Evolutionary conservation across 257 asterid genomes (phyloP).

Genomic region (Fraxinus pennsylvanica): DNA sequence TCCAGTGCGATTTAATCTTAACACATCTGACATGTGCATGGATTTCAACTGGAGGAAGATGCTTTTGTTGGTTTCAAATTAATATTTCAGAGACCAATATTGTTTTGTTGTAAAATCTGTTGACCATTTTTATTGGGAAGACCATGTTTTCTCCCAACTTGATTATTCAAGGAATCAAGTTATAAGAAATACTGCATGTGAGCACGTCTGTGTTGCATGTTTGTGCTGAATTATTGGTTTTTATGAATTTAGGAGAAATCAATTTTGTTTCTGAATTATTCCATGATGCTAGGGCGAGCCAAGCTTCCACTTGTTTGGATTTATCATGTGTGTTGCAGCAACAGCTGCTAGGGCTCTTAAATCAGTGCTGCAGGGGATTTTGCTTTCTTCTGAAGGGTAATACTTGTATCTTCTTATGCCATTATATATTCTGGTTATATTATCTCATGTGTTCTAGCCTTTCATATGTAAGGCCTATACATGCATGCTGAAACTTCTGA

Average conservation of each 20-base stretch:
- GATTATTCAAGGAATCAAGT: background rate
- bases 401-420: conserved; percentile 3
- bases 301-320: conserved; percentile 44
- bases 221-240: background rate
- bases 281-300: conserved; percentile 38
- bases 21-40: background rate
- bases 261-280: background rate
- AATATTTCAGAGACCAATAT: background rate
- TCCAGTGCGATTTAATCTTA: background rate
- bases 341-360: conserved; percentile 45
- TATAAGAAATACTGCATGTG: background rate
- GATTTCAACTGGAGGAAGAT: background rate
- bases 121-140: background rate
- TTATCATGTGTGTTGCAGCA: conserved; percentile 42
- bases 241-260: background rate
- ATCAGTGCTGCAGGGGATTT: conserved; percentile 41
- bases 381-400: conserved; percentile 46
- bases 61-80: background rate
- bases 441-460: background rate
- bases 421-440: background rate
- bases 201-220: background rate
- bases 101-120: background rate
- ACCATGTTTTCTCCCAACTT: background rate
- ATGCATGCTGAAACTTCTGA: conserved; percentile 6
- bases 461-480: background rate